Conservation (phyloP, 1,284 basidiomycete genomes). For the Butyriboletus appendiculatus region DNA sequence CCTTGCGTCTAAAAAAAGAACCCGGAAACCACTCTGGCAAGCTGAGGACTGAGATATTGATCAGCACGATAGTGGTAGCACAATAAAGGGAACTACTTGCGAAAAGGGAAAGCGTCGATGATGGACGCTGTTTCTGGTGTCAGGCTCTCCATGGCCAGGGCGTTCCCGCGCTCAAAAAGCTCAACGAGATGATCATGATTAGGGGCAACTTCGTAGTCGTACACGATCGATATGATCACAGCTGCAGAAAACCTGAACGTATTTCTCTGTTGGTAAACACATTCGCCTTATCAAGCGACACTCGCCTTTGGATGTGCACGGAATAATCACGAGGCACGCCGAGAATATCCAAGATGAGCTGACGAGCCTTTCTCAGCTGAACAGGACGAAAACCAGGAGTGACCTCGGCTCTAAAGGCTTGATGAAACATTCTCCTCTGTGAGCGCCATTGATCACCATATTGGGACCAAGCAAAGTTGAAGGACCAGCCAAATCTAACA, state of each 20-base stretch:
- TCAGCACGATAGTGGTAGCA: not conserved
- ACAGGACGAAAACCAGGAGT: conserved; percentile 16
- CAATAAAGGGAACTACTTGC: conserved; percentile 1
- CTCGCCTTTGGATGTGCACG: conserved; percentile 22
- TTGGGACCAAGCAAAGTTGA: conserved; percentile 20
- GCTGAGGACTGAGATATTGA: conserved; percentile 15
- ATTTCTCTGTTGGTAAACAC: not conserved
- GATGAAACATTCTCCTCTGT: conserved; percentile 30
- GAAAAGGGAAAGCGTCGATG: conserved; percentile 24
- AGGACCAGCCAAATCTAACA: conserved; percentile 29
- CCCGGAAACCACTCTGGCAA: conserved; percentile 32
- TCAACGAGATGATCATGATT: conserved; percentile 23
- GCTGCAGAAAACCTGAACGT: conserved; percentile 20
- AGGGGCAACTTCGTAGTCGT: conserved; percentile 25
- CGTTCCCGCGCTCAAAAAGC: conserved; percentile 16
- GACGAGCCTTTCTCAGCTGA: conserved; percentile 24
- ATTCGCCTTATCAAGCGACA: not conserved
- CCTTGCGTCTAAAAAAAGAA: conserved; percentile 14
- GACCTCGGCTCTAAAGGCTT: conserved; percentile 27
- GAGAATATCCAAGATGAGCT: conserved; percentile 23
- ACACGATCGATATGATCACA: conserved; percentile 27
- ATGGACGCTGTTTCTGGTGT: conserved; percentile 22
- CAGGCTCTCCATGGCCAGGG: conserved; percentile 15
- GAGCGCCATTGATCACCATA: conserved; percentile 28
- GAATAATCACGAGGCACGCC: conserved; percentile 15